Evolutionary conservation across 495 filamentous ascomycete genomes (phyloP).

Genomic region (Xylaria scruposa): DNA sequence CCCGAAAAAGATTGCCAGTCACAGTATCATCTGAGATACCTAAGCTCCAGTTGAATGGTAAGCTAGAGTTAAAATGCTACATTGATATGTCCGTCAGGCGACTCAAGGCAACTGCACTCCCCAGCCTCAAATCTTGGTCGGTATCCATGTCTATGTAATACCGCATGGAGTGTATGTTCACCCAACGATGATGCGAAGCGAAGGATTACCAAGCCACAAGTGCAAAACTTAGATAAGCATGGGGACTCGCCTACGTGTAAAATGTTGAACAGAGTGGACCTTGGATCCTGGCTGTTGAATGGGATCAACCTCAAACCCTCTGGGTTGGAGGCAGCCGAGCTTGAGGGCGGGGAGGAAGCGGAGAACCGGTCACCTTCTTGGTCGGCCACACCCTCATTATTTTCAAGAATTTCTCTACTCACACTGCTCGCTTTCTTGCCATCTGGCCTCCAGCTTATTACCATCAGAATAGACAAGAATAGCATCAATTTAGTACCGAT

Average conservation of each 20-base stretch:
- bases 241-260: neutral
- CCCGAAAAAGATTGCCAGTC: neutral
- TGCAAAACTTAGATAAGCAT: neutral
- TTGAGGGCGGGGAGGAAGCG: neutral
- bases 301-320: neutral
- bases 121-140: neutral
- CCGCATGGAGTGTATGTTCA: neutral
- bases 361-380: too few relatives aligned
- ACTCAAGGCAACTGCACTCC: slow-evolving; percentile 2
- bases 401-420: neutral
- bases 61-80: neutral
- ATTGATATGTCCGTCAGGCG: neutral
- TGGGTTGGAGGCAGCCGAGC: neutral
- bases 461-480: neutral
- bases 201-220: neutral
- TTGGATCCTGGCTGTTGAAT: neutral
- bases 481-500: neutral
- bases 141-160: neutral
- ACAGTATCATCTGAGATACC: neutral
- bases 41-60: neutral
- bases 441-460: neutral
- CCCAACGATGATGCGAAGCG: neutral
- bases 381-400: neutral
- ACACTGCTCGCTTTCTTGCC: neutral
- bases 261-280: neutral